Evolutionary conservation across 2,329 filamentous ascomycete species (phyloP), one percentile per base, ranked within the genome.

Genomic region (Nemania diffusa): DNA sequence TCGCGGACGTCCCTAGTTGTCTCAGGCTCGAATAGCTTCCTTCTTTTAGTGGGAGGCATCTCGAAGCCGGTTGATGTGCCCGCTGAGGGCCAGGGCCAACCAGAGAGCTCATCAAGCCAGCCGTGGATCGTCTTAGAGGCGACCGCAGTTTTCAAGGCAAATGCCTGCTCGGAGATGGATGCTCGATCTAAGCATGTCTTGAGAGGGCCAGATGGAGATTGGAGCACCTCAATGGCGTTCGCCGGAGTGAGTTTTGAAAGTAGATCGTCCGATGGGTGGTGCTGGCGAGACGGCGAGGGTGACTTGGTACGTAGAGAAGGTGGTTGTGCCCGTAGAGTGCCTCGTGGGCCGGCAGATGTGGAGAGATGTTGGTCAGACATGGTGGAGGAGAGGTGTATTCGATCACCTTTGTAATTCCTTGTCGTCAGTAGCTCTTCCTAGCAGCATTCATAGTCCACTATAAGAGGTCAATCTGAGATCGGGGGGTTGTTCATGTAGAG

Each of bases 31-130:
- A 78, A 79, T 29, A 81, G 67, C 70, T 79, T 82, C 72, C 79
- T 80, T 66, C 78, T 79, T 72, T 82, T 83, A 62, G 76, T 65
- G 46, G 75, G 72, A 11, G 85, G 84, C 70, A 80, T 77, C 73
- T 87, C 83, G 67, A 90, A 91, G 7, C 88, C 88, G 0, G 81
- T 77, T 2, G 85, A 82, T 44, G 84, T 84, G 15, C 79, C 79
- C 3, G 78, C 74, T 1, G 80, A 74, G 1, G 87, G 84, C 88
- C 89, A 89, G 1, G 81, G 78, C 88, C 88, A 89, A 51, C 80
- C 76, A 51, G 82, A 80, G 44, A 96, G 83, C 81, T 96, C 92
- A n/a, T 87, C 83, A 27, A 92, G 84, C 92, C 92, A 96, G 74
- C 88, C 85, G 78, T 90, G 86, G 69, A 96, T 88, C 69, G 87